A percentile compares a stretch with the other conserved stretches of the same genome.
These are phyloP conservation scores for Amanita jacksonii DNA, from an alignment of 768 basidiomycete genomes.

Conservation along the genomic window DNA sequence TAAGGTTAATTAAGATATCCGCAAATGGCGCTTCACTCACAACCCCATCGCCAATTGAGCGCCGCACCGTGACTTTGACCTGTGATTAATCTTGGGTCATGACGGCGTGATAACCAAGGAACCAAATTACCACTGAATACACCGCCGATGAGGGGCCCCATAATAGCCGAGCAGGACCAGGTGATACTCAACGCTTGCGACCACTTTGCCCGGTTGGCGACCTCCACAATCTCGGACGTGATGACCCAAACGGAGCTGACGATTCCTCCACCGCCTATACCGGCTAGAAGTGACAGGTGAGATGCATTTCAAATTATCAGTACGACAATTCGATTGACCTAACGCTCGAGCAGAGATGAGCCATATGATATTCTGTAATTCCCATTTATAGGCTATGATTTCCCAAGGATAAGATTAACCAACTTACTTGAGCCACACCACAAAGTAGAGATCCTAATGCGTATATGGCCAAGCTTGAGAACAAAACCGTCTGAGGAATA, in stretches of 20 bases:
- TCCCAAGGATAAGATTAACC: constrained; percentile 11
- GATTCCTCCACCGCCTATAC: constrained; percentile 82
- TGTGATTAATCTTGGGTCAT: constrained; percentile 14
- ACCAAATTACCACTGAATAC: constrained; percentile 59
- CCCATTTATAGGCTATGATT: constrained; percentile 12
- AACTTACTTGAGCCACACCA: constrained; percentile 57
- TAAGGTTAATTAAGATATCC: constrained; percentile 10
- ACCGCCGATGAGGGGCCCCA: constrained; percentile 78
- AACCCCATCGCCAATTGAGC: constrained; percentile 78
- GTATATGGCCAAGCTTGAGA: constrained; percentile 66
- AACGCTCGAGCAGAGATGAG: constrained; percentile 56
- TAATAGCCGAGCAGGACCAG: constrained; percentile 80
- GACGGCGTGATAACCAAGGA: constrained; percentile 1
- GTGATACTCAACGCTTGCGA: constrained; percentile 78
- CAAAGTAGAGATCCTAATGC: constrained; percentile 73
- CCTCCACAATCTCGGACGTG: constrained; percentile 75
- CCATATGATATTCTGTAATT: constrained; percentile 42
- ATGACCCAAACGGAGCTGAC: constrained; percentile 82
- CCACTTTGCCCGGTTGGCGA: constrained; percentile 66
- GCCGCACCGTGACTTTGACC: constrained; percentile 22
- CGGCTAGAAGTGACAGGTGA: constrained; percentile 34
- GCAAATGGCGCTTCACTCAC: constrained; percentile 36
- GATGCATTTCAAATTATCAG: constrained; percentile 9
- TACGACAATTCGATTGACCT: constrained; percentile 18
- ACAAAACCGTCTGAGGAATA: constrained; percentile 48